A percentile compares a stretch with the other conserved stretches of the same genome.
phyloP scores from a whole-genome alignment of 257 asterid species.

The Echites panduratus region DNA sequence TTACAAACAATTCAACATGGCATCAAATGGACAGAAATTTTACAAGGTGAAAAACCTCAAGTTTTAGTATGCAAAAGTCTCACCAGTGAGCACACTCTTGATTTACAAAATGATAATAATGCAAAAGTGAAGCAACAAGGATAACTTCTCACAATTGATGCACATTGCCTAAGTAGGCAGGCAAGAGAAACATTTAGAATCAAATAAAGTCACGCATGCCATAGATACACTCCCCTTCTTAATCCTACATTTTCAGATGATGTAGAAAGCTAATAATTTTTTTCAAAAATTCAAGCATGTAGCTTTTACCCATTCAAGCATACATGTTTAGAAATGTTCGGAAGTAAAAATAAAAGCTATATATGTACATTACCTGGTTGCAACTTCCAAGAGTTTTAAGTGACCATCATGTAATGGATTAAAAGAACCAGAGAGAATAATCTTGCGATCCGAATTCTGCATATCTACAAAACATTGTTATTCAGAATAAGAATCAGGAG shows the following conservation, averaged over 20 bases:
- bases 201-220: not conserved
- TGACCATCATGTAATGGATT: conserved; percentile 97
- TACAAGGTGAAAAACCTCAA: not conserved
- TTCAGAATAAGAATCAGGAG: conserved; percentile 24
- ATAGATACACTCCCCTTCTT: not conserved
- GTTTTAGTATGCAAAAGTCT: not conserved
- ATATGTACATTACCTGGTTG: conserved; percentile 44
- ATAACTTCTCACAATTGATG: not conserved
- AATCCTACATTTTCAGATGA: not conserved
- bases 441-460: conserved; percentile 51
- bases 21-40: not conserved
- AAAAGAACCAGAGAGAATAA: conserved; percentile 85
- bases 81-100: not conserved
- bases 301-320: not conserved
- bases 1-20: not conserved
- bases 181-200: not conserved
- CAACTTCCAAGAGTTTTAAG: conserved; percentile 86
- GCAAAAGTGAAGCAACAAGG: not conserved
- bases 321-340: not conserved
- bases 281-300: not conserved
- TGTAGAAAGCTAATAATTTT: not conserved
- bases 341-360: conserved; percentile 8
- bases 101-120: not conserved
- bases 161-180: not conserved
- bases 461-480: conserved; percentile 52